Base-by-base conservation (phyloP, 345 rosid genomes). In the Murraya paniculata region DNA sequence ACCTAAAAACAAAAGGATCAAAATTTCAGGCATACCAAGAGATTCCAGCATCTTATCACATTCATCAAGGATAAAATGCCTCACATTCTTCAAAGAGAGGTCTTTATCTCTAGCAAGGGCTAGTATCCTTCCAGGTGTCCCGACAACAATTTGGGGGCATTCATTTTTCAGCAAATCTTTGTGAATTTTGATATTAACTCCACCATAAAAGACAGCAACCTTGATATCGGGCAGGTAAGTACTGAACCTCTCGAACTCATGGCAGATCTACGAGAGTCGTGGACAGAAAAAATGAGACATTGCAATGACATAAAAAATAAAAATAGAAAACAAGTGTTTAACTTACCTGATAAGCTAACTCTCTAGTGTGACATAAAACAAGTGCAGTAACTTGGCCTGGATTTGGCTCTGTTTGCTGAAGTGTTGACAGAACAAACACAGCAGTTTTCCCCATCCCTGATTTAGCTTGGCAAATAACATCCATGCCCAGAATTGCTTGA, bases 11-110 rank as follows among this genome's bases (percentile, higher is more conserved):
- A 21, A 2, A 28, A 4, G 30, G 11, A 13, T 36, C 19, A 33
- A 4, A 3, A 7, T 64, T 3, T 22, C 1, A 33, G 64, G 72
- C 82, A 21, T 87, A 97, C 99, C 97, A 73, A 97, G 99, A 57
- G 99, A 97, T 83, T 97, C 97, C 5, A 97, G 99, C 99, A 97
- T 97, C 83, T 97, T 97, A 80, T 97, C 99, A 84, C 99, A 97
- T 87, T 97, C 99, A 71, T 94, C 98, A 73, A 97, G 97, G 79
- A 97, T 97, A 81, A 97, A 97, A 86, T 97, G 99, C 89, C 99
- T 92, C 81, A 93, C 99, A 85, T 97, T 97, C 90, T 97, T 96
- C 85, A 97, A 87, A 21, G 98, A 91, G 70, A 97, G 99, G 64
- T 94, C 97, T 77, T 97, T 94, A 31, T 97, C 99, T 82, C 97